Percentiles rank a stretch among this genome's conserved stretches.
Conservation (phyloP, 2,329 filamentous ascomycete genomes). For the Acarospora socialis region DNA sequence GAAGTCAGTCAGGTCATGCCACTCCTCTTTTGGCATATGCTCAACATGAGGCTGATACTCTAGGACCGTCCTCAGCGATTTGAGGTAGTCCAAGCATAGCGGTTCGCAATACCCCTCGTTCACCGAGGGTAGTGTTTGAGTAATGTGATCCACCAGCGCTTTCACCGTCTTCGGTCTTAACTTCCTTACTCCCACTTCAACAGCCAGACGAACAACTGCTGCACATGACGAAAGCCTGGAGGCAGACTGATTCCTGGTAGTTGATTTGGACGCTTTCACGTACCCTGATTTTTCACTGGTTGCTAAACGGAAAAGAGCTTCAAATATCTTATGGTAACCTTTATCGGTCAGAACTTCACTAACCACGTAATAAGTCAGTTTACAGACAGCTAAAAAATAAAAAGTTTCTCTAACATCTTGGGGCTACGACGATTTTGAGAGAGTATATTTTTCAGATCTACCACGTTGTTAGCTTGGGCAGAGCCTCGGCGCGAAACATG, state of each 20-base stretch:
- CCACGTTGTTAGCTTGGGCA: constrained; percentile 6
- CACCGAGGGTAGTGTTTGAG: constrained; percentile 51
- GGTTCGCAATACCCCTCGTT: constrained; percentile 53
- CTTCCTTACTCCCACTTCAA: constrained; percentile 53
- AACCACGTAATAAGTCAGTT: constrained; percentile 18
- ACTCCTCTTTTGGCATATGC: constrained; percentile 53
- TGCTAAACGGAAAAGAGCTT: constrained; percentile 59
- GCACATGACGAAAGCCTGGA: constrained; percentile 54
- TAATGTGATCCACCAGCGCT: constrained; percentile 67
- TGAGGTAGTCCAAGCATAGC: constrained; percentile 64
- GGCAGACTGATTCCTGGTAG: constrained; percentile 34
- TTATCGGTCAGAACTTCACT: constrained; percentile 50
- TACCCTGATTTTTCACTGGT: constrained; percentile 53
- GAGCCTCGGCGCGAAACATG: neutral
- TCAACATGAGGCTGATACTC: constrained; percentile 66
- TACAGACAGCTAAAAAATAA: constrained; percentile 16
- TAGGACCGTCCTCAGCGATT: constrained; percentile 56
- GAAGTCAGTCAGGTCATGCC: constrained; percentile 57
- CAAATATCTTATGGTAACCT: constrained; percentile 67
- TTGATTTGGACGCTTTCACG: constrained; percentile 40
- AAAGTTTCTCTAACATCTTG: constrained; percentile 16
- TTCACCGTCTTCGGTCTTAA: constrained; percentile 66
- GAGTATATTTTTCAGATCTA: constrained; percentile 42
- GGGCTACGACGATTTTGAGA: constrained; percentile 35
- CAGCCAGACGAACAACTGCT: constrained; percentile 54